A percentile compares a stretch with the other conserved stretches of the same genome.
Evolutionary conservation across 306 rosid genomes (phyloP).

Genomic region (Biancaea sappan): DNA sequence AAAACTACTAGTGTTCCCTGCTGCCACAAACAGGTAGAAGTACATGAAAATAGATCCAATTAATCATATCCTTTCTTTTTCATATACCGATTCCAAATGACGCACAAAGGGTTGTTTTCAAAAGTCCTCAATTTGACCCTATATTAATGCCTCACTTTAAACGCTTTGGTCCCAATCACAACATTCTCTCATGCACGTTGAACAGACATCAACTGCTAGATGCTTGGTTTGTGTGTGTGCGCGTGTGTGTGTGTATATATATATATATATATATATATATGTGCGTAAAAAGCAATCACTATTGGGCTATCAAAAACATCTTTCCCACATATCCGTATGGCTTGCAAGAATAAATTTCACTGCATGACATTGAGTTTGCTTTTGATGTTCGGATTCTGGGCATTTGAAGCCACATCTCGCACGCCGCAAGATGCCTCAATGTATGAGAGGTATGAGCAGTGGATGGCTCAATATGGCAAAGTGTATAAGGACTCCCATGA

Average conservation of each 20-base stretch:
- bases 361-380: constrained; percentile 30
- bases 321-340: constrained; percentile 31
- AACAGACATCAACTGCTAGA: neutral
- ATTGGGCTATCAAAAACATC: constrained; percentile 3
- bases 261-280: neutral
- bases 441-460: constrained; percentile 35
- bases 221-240: neutral
- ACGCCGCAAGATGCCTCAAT: constrained; percentile 33
- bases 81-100: neutral
- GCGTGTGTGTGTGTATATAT: neutral
- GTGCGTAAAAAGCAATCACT: constrained; percentile 1
- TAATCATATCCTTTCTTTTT: neutral
- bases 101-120: too few relatives aligned
- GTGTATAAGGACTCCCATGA: constrained; percentile 28
- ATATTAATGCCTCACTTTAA: neutral
- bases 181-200: neutral
- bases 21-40: too few relatives aligned
- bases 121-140: too few relatives aligned
- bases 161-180: constrained; percentile 24
- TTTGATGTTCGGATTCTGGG: constrained; percentile 29
- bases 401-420: constrained; percentile 32
- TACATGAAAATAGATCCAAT: too few relatives aligned
- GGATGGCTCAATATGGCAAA: constrained; percentile 38
- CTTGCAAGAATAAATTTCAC: constrained; percentile 15
- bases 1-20: too few relatives aligned